These are phyloP conservation scores for Thalia dealbata DNA, from an alignment of 176 grass and related monocot genomes.

Conservation along the genomic window DNA sequence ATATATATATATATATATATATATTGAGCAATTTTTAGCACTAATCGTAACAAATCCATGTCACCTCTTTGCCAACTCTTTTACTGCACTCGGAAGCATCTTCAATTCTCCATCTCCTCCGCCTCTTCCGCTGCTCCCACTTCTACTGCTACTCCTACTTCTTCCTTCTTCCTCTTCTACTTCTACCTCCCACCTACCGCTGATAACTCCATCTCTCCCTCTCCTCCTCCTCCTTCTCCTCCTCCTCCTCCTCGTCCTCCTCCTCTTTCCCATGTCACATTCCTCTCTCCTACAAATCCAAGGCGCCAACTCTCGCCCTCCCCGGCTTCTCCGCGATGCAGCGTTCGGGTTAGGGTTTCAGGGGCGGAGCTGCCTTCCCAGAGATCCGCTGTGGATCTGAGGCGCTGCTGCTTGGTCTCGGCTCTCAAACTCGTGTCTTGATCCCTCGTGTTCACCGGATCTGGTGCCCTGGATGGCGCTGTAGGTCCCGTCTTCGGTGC, in stretches of 20 bases:
- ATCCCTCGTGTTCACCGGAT: not conserved
- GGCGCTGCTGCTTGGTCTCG: not conserved
- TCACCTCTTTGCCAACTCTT: too few species aligned
- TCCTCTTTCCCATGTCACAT: conserved; percentile 16
- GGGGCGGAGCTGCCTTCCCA: not conserved
- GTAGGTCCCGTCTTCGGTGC: not conserved
- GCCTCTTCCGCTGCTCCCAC: too few species aligned
- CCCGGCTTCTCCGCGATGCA: not conserved
- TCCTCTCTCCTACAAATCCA: conserved; percentile 13
- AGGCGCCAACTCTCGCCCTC: conserved; percentile 7
- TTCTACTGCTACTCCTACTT: too few species aligned
- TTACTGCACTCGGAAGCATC: too few species aligned
- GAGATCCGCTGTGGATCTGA: not conserved
- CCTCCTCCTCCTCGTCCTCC: conserved; percentile 4
- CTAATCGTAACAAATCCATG: too few species aligned
- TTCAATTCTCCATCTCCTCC: too few species aligned
- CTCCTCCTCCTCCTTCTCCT: not conserved
- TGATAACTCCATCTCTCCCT: conserved; percentile 15
- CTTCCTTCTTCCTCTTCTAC: too few species aligned
- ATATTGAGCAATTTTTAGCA: too few species aligned
- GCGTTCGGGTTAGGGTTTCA: not conserved
- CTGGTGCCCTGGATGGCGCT: not conserved
- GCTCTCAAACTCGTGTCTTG: not conserved
- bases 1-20: too few species aligned
- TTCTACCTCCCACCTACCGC: conserved; percentile 9